phyloP scores from a whole-genome alignment of 2,329 filamentous ascomycete species.

The Colletotrichum nymphaeae region DNA sequence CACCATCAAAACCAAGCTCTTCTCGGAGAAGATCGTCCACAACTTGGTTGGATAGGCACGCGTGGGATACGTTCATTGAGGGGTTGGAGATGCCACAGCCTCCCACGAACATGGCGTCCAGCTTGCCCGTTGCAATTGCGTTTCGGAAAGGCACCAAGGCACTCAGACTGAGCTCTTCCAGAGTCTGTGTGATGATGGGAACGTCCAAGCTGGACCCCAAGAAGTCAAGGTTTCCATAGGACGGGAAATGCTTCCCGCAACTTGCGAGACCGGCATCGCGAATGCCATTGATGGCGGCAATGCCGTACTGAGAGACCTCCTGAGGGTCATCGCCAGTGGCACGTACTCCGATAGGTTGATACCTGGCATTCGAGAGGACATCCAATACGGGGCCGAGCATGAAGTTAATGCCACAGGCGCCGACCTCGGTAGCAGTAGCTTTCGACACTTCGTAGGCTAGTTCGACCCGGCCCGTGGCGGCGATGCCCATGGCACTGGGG shows the following conservation, averaged over 20 bases:
- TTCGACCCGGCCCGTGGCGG: constrained; percentile 88
- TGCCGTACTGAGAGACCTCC: constrained; percentile 92
- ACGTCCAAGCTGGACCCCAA: constrained; percentile 91
- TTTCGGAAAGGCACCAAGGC: constrained; percentile 93
- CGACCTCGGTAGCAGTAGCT: constrained; percentile 91
- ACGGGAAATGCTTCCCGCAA: constrained; percentile 96
- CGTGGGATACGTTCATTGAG: constrained; percentile 94
- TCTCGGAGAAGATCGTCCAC: constrained; percentile 90
- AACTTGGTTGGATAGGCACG: constrained; percentile 91
- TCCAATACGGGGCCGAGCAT: constrained; percentile 95
- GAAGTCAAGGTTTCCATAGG: constrained; percentile 95
- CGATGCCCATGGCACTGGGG: constrained; percentile 95
- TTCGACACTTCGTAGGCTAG: constrained; percentile 91
- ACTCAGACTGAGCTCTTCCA: constrained; percentile 92
- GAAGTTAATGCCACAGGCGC: constrained; percentile 94
- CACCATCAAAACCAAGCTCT: constrained; percentile 89
- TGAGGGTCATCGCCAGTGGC: constrained; percentile 94
- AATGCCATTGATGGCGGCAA: constrained; percentile 91
- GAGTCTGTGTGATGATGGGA: constrained; percentile 92
- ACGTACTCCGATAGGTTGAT: constrained; percentile 89
- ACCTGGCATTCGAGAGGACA: constrained; percentile 91
- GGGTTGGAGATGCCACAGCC: constrained; percentile 93
- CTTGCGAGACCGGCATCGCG: constrained; percentile 90
- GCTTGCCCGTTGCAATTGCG: constrained; percentile 81
- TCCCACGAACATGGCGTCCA: constrained; percentile 96